phyloP scores from a whole-genome alignment of 768 basidiomycete genomes.

The Collybiopsis confluens region DNA sequence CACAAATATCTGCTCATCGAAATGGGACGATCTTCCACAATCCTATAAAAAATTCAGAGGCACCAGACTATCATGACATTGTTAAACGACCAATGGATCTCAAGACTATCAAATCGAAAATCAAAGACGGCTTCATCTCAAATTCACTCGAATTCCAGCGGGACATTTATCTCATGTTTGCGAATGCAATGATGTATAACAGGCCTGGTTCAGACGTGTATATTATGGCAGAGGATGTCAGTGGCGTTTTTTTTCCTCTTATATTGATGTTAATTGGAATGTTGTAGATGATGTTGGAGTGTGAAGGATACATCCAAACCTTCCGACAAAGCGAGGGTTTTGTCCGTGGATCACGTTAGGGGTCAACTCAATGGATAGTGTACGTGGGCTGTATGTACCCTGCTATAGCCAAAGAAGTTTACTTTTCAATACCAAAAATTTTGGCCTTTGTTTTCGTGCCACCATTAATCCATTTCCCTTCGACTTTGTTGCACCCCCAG shows the following conservation, averaged over 20 bases:
- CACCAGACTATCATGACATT: constrained; percentile 88
- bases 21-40: constrained; percentile 89
- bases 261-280: too few species aligned
- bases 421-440: constrained; percentile 3
- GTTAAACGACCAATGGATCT: constrained; percentile 95
- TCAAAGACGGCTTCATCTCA: constrained; percentile 78
- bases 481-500: constrained; percentile 51
- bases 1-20: constrained; percentile 78
- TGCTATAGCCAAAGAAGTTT: too few species aligned
- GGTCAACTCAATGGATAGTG: too few species aligned
- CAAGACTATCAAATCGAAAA: constrained; percentile 83
- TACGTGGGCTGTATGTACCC: too few species aligned
- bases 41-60: constrained; percentile 84
- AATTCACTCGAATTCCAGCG: constrained; percentile 86
- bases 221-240: constrained; percentile 86
- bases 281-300: constrained; percentile 80
- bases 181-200: constrained; percentile 98
- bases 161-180: constrained; percentile 91
- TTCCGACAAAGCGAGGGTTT: constrained; percentile 78
- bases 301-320: constrained; percentile 59
- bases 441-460: constrained; percentile 8
- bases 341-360: constrained; percentile 31
- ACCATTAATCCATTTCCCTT: constrained; percentile 11
- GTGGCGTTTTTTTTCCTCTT: constrained; percentile 23
- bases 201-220: constrained; percentile 81